Evolutionary conservation across 768 basidiomycete species (phyloP), one percentile per base, ranked within the genome.

Genomic region (Tephrocybe sp.): DNA sequence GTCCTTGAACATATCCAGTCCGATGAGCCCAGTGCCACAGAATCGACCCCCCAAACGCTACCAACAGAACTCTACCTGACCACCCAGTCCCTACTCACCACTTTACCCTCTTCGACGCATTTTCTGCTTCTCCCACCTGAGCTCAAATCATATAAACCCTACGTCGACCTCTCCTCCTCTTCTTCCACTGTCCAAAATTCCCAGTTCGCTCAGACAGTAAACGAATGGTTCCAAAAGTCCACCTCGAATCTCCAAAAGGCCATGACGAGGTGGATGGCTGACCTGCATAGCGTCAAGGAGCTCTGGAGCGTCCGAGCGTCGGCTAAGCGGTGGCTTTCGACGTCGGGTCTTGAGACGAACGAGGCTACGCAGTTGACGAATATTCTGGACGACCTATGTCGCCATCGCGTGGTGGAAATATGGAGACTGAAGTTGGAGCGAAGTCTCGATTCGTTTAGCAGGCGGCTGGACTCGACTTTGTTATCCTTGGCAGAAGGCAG

Each of bases 51-150:
- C 2, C 41, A 53, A 12, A 38, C 62, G 4, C 65, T 83, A 36
- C 78, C 83, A 8, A 45, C 67, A 21, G 83, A 80, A 55, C 74
- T 86, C 7, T 73, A 72, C 35, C 68, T 94, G 32, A 84, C 83
- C 5, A 90, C 91, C 0, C 78, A 84, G 37, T 65, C 75, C 1
- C 69, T 96, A 22, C 74, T 98, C 16, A 71, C 77, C 21, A 76
- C 77, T 8, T 76, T 96, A 19, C 92, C 92, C 0, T 93, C 94
- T 0, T 87, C 92, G 0, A 82, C 87, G 21, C 89, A 93, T 55
- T 83, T 94, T 53, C 78, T 84, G 13, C 77, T 91, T 46, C 77
- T 98, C 0, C 92, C 93, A 0, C 60, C 73, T 1, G 78, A 73
- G 51, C 78, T 98, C 52, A 79, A 78, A 55, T 76, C 79, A 4